Percentiles rank a stretch among this genome's conserved stretches.
Evolutionary conservation across 2,329 filamentous ascomycete species (phyloP).

Genomic region (Aspergillus sp.): DNA sequence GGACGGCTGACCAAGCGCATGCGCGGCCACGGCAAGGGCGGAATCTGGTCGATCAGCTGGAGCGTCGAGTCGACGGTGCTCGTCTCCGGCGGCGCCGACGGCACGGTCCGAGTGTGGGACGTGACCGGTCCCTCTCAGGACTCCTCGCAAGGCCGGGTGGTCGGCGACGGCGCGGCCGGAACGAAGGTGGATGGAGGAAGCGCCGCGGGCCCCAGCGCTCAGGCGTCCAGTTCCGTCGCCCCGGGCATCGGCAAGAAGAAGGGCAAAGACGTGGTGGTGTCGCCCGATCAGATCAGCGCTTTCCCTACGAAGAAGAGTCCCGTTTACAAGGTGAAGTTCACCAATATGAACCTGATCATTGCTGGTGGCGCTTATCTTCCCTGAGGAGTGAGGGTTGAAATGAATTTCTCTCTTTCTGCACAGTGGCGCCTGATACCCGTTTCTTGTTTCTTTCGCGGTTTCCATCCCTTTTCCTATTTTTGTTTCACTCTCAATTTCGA

Average conservation of each 20-base stretch:
- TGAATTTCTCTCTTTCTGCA: slow-evolving; percentile 10
- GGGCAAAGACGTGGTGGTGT: slow-evolving; percentile 85
- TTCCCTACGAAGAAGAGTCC: slow-evolving; percentile 97
- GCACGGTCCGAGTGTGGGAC: slow-evolving; percentile 93
- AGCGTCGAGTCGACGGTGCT: slow-evolving; percentile 89
- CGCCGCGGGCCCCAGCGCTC: slow-evolving; percentile 45
- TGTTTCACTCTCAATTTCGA: neutral
- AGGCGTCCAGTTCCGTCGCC: slow-evolving; percentile 46
- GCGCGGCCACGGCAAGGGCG: slow-evolving; percentile 88
- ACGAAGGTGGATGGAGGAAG: slow-evolving; percentile 54
- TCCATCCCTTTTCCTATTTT: neutral
- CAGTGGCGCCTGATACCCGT: slow-evolving; percentile 21
- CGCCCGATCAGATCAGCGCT: slow-evolving; percentile 88
- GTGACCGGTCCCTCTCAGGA: slow-evolving; percentile 69
- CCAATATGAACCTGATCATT: slow-evolving; percentile 89
- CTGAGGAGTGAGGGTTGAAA: slow-evolving; percentile 19
- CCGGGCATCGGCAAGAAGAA: slow-evolving; percentile 62
- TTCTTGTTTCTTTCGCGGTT: neutral
- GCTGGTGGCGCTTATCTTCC: slow-evolving; percentile 73
- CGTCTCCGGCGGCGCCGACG: slow-evolving; percentile 85
- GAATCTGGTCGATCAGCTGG: slow-evolving; percentile 91
- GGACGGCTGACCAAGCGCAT: slow-evolving; percentile 87
- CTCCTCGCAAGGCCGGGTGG: slow-evolving; percentile 53
- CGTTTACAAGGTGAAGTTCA: slow-evolving; percentile 90
- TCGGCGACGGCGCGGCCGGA: slow-evolving; percentile 50